Conservation (phyloP, 129 eudicot species). For the Artemisia argyi region DNA sequence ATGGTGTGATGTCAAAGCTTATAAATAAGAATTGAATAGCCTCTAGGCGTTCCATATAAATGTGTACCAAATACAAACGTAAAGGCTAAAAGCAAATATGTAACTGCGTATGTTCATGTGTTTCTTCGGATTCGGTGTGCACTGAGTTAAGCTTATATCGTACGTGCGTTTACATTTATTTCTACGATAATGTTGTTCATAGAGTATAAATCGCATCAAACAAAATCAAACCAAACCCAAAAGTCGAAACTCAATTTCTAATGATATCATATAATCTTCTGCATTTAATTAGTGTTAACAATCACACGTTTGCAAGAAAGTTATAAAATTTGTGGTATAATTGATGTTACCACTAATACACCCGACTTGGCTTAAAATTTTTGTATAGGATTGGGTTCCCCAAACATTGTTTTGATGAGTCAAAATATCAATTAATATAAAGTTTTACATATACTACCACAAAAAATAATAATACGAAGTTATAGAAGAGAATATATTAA, state of each 20-base stretch:
- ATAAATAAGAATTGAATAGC: constrained; percentile 20
- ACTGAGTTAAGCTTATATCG: neutral
- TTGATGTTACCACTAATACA: too few relatives aligned
- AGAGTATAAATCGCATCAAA: neutral
- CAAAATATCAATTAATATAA: constrained; percentile 11
- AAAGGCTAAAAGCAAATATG: neutral
- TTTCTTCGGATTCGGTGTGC: neutral
- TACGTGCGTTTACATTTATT: neutral
- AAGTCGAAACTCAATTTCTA: too few relatives aligned
- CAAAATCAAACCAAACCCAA: neutral
- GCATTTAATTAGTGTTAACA: too few relatives aligned
- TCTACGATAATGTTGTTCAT: neutral
- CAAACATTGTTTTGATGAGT: constrained; percentile 18
- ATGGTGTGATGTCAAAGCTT: constrained; percentile 25
- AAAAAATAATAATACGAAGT: constrained; percentile 23
- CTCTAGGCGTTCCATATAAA: constrained; percentile 22
- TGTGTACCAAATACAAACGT: constrained; percentile 13
- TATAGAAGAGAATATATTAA: constrained; percentile 15
- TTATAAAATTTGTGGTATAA: too few relatives aligned
- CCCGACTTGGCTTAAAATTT: too few relatives aligned
- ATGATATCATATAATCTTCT: too few relatives aligned
- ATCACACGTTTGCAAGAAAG: too few relatives aligned
- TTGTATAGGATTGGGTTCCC: too few relatives aligned
- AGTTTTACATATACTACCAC: constrained; percentile 17
- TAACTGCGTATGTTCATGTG: neutral